Conservation (phyloP, 257 asterid species). For the Solanum ossicruentum region DNA sequence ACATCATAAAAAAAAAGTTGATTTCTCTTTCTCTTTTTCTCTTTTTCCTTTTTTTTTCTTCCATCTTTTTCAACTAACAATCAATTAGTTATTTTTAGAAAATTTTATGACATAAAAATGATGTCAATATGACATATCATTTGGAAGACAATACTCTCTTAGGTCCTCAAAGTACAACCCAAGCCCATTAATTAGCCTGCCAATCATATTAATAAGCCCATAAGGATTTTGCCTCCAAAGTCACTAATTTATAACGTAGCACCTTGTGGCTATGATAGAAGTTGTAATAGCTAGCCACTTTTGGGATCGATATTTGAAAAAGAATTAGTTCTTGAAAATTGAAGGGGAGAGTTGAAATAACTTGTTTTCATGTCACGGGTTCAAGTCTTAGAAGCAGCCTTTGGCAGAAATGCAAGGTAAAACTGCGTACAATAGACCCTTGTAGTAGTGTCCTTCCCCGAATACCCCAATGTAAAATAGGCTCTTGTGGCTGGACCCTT, state of each 20-base stretch:
- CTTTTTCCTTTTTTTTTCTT: not conserved
- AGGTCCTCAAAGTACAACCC: not conserved
- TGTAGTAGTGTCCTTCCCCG: too few relatives aligned
- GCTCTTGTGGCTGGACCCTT: too few relatives aligned
- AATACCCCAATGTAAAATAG: too few relatives aligned
- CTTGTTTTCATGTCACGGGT: too few relatives aligned
- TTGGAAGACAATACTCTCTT: not conserved
- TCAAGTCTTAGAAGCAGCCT: too few relatives aligned
- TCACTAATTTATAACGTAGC: not conserved
- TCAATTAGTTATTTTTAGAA: not conserved
- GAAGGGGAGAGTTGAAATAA: too few relatives aligned
- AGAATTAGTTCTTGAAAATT: not conserved
- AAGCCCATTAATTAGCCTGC: not conserved
- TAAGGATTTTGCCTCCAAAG: not conserved
- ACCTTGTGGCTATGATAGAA: not conserved
- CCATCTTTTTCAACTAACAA: not conserved
- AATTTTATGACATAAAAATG: not conserved
- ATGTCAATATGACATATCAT: not conserved
- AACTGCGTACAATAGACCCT: too few relatives aligned
- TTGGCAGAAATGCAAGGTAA: too few relatives aligned
- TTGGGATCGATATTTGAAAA: not conserved
- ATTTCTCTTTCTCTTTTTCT: not conserved
- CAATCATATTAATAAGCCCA: not conserved
- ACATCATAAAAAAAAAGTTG: not conserved
- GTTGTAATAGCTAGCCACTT: not conserved